Base-by-base conservation (phyloP, 192 early-diverging fungal genomes). In the Rhizophagus prolifer region DNA sequence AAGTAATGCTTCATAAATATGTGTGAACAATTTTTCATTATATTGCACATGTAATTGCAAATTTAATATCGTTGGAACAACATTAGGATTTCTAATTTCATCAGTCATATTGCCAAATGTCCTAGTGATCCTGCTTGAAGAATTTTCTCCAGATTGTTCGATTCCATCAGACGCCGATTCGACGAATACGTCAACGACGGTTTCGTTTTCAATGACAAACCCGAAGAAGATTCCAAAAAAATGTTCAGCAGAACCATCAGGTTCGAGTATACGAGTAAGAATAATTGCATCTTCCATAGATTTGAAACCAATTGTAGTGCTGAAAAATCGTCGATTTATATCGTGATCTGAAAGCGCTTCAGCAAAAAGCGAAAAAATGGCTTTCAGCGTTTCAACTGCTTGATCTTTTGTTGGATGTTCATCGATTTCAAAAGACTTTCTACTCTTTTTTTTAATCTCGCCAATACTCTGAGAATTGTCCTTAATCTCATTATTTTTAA, bases 161-260 rank as follows among this genome's bases (percentile, higher is more conserved):
- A 73, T 1, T 76, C 78, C 81, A 82, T 79, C 16, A 73, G 73
- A 8, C 69, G 60, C 23, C 81, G 71, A 25, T 81, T 80, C 67
- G 19, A 81, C 72, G 62, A 88, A 89, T 25, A 87, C 74, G 41
- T 84, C 79, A 13, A 74, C 58, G 2, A 89, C 38, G 0, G 69
- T 79, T 12, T 85, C 84, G 60, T 89, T 82, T 64, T 89, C 84
- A 10, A 87, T 80, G 4, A 86, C 84, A 73, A 90, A 88, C 9
- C 84, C 87, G 67, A 92, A 82, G 4, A 90, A 70, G 16, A 88
- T 87, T 10, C 90, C 90, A 67, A 91, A 83, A 64, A 89, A 74
- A 19, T 84, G 76, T 19, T 81, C 75, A 0, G 84, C 70, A 26
- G 80, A 77, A 23, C 81, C 79, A 7, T 78, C 58, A 21, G 79